Percentiles rank a stretch among this genome's conserved stretches.
phyloP scores from a whole-genome alignment of 208 protist species.

The Trypanosoma avium region DNA sequence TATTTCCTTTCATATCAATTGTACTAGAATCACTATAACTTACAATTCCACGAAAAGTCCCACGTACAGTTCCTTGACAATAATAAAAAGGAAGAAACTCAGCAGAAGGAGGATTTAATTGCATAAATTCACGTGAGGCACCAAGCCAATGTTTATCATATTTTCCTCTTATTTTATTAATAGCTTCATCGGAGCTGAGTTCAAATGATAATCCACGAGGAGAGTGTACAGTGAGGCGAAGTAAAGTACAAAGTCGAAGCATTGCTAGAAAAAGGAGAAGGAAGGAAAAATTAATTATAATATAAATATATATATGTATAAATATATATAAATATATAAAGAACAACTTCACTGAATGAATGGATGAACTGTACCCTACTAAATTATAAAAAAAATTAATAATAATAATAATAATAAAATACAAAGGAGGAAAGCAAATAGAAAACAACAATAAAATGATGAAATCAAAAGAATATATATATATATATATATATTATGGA shows the following conservation, averaged over 20 bases:
- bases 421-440: background rate
- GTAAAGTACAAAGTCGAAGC: constrained; percentile 28
- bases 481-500: constrained; percentile 13
- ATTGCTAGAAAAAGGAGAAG: constrained; percentile 24
- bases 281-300: background rate
- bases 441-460: constrained; percentile 18
- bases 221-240: constrained; percentile 58
- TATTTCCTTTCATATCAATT: no score
- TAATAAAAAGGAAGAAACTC: constrained; percentile 90
- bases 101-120: constrained; percentile 47
- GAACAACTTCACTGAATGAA: no score
- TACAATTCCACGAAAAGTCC: constrained; percentile 54
- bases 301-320: background rate
- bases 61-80: constrained; percentile 59
- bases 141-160: constrained; percentile 74
- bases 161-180: constrained; percentile 43
- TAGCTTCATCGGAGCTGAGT: constrained; percentile 47
- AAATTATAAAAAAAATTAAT: no score
- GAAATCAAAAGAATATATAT: constrained; percentile 10
- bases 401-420: background rate
- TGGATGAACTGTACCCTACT: no score
- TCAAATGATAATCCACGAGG: constrained; percentile 69
- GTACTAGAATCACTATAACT: no score
- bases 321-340: background rate
- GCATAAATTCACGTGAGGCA: constrained; percentile 56